Percentiles rank a stretch among this genome's conserved stretches.
phyloP scores from a whole-genome alignment of 1,139 yeast species.

The Zygoascus sp. region DNA sequence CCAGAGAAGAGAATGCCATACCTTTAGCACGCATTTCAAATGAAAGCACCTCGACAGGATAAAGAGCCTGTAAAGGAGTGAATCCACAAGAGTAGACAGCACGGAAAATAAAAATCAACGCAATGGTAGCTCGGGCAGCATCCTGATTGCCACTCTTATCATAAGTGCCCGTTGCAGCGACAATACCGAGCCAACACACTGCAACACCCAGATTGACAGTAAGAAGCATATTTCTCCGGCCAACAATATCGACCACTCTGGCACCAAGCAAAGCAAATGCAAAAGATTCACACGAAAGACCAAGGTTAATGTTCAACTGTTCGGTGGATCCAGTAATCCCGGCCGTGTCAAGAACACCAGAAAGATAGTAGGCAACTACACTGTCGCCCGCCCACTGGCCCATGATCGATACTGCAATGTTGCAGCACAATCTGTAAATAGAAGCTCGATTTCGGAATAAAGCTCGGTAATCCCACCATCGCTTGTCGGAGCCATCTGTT shows the following conservation, averaged over 20 bases:
- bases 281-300: slow-evolving; percentile 13
- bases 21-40: slow-evolving; percentile 38
- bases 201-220: slow-evolving; percentile 13
- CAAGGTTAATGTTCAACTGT: slow-evolving; percentile 17
- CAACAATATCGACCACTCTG: slow-evolving; percentile 17
- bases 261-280: slow-evolving; percentile 20
- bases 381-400: slow-evolving; percentile 17
- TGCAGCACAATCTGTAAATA: slow-evolving; percentile 32
- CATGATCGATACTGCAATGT: slow-evolving; percentile 11
- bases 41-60: slow-evolving; percentile 38
- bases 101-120: slow-evolving; percentile 21
- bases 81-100: slow-evolving; percentile 19
- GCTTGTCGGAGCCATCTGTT: slow-evolving; percentile 19
- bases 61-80: slow-evolving; percentile 26
- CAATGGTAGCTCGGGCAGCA: slow-evolving; percentile 23
- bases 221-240: slow-evolving; percentile 18
- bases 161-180: slow-evolving; percentile 15
- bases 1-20: slow-evolving; percentile 27
- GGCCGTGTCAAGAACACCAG: slow-evolving; percentile 18
- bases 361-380: slow-evolving; percentile 20
- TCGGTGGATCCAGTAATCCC: slow-evolving; percentile 19
- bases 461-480: slow-evolving; percentile 31
- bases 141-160: slow-evolving; percentile 28
- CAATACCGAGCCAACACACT: slow-evolving; percentile 20
- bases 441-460: slow-evolving; percentile 37